Evolutionary conservation across 2,329 filamentous ascomycete genomes (phyloP).

Genomic region (Elsinoe necatrix): DNA sequence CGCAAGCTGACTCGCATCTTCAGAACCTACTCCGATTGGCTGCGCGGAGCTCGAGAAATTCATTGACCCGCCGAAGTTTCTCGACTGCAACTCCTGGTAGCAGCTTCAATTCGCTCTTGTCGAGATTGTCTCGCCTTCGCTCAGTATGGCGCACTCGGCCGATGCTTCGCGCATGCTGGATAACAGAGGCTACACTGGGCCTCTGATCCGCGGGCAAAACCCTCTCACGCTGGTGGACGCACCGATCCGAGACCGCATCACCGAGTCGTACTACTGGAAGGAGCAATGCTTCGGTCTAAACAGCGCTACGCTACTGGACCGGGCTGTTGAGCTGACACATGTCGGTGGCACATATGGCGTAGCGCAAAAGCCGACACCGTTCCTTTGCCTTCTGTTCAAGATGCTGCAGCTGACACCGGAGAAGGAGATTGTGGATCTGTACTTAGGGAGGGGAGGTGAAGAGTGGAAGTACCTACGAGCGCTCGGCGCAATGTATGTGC

Average conservation of each 20-base stretch:
- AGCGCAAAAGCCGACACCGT: constrained; percentile 79
- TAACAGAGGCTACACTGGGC: constrained; percentile 71
- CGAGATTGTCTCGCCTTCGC: constrained; percentile 15
- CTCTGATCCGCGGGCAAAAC: constrained; percentile 80
- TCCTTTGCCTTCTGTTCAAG: constrained; percentile 91
- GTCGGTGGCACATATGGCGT: constrained; percentile 83
- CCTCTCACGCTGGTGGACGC: constrained; percentile 95
- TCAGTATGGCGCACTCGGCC: constrained; percentile 55
- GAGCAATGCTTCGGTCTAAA: constrained; percentile 97
- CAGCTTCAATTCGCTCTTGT: neutral
- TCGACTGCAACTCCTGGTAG: neutral
- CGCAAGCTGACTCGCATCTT: neutral
- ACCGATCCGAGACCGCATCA: constrained; percentile 87
- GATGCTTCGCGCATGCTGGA: constrained; percentile 74
- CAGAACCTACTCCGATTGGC: constrained; percentile 15
- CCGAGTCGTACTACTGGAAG: constrained; percentile 95
- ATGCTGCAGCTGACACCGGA: constrained; percentile 78
- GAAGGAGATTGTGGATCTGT: constrained; percentile 69
- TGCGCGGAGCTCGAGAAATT: neutral
- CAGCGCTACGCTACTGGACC: constrained; percentile 69
- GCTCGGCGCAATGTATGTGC: constrained; percentile 85
- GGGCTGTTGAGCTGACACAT: constrained; percentile 74
- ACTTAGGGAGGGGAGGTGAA: constrained; percentile 66
- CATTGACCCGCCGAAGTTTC: constrained; percentile 11
- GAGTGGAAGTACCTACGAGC: constrained; percentile 73